phyloP scores from a whole-genome alignment of 768 basidiomycete genomes.

The Termitomyces sp. region DNA sequence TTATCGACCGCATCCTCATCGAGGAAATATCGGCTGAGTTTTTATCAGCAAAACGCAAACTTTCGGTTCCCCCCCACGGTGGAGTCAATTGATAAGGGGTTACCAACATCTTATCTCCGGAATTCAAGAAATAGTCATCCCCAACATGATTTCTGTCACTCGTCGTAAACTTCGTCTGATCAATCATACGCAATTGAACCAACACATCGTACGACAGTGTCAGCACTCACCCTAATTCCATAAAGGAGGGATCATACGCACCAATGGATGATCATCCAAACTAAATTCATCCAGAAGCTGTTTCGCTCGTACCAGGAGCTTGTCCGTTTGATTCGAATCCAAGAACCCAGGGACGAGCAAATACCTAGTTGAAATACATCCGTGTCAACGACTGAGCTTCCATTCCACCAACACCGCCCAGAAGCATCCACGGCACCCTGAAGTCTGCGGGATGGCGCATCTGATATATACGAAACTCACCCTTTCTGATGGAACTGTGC shows the following conservation, averaged over 20 bases:
- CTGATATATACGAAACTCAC: constrained; percentile 24
- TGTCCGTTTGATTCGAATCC: constrained; percentile 43
- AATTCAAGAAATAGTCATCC: constrained; percentile 88
- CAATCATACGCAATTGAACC: background rate
- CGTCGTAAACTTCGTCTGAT: constrained; percentile 87
- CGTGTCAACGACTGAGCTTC: background rate
- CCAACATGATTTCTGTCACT: constrained; percentile 73
- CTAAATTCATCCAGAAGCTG: constrained; percentile 75
- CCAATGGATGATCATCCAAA: constrained; percentile 74
- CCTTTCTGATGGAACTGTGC: constrained; percentile 54
- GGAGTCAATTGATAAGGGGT: background rate
- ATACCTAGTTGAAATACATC: constrained; percentile 48
- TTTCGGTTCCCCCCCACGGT: background rate
- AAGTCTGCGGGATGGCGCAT: background rate
- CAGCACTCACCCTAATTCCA: background rate
- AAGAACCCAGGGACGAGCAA: constrained; percentile 76
- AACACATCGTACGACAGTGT: background rate
- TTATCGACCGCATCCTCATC: constrained; percentile 80
- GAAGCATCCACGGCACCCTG: background rate
- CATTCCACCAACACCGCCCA: background rate
- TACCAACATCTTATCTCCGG: constrained; percentile 82
- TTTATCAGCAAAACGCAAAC: background rate
- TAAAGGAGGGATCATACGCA: constrained; percentile 24
- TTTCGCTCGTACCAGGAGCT: constrained; percentile 65
- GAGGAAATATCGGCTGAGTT: constrained; percentile 71